Evolutionary conservation across 148 eudicot genomes (phyloP).

Genomic region (Arctostaphylos glauca): DNA sequence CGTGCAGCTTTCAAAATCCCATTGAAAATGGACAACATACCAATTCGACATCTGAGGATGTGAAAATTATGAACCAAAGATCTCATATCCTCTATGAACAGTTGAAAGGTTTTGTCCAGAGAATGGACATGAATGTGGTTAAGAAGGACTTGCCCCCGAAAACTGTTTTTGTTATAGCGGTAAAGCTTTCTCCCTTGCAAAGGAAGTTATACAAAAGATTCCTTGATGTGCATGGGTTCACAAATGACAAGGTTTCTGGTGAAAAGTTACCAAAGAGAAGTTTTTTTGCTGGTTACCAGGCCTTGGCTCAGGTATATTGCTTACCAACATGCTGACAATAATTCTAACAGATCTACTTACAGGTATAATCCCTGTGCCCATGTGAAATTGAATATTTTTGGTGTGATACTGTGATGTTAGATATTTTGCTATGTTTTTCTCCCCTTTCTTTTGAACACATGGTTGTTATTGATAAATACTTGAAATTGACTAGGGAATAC

Average conservation of each 20-base stretch:
- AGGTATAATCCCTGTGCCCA: neutral
- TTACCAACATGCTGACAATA: conserved; percentile 2
- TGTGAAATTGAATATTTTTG: neutral
- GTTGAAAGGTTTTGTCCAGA: conserved; percentile 93
- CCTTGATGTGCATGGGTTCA: conserved; percentile 86
- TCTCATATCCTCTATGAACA: conserved; percentile 93
- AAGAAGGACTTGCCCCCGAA: conserved; percentile 93
- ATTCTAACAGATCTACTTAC: neutral
- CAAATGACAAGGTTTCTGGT: conserved; percentile 49
- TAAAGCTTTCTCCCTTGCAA: conserved; percentile 85
- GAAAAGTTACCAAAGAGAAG: conserved; percentile 61
- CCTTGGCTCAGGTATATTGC: conserved; percentile 78
- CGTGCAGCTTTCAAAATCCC: conserved; percentile 88
- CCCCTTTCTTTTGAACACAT: neutral
- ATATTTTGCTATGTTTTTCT: neutral
- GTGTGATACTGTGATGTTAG: neutral
- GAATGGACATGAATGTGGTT: conserved; percentile 97
- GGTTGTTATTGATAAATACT: neutral
- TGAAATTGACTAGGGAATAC: neutral
- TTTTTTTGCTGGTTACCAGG: conserved; percentile 88
- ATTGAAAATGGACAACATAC: conserved; percentile 94
- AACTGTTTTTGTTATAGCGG: conserved; percentile 90
- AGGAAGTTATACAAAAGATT: conserved; percentile 74
- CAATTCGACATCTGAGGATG: conserved; percentile 84
- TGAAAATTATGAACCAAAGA: conserved; percentile 95